Percentiles rank a stretch among this genome's conserved stretches.
These are phyloP conservation scores for Russula olivacea DNA, from an alignment of 768 basidiomycete species.

Conservation along the genomic window DNA sequence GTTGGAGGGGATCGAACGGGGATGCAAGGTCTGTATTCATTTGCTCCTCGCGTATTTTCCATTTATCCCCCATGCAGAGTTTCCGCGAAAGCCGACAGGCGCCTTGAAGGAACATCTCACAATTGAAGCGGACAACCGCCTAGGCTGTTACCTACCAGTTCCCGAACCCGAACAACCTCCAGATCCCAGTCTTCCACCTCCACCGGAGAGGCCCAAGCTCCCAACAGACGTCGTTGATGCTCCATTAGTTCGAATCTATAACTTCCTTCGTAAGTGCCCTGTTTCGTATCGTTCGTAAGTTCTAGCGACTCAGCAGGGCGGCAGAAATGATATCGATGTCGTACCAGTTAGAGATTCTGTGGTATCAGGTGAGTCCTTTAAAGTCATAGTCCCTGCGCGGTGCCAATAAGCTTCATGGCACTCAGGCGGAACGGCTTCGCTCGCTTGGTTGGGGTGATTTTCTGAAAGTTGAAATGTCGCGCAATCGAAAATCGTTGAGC, in stretches of 20 bases:
- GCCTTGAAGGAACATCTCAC: constrained; percentile 60
- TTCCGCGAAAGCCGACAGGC: constrained; percentile 62
- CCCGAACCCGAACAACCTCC: constrained; percentile 30
- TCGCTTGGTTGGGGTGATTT: constrained; percentile 84
- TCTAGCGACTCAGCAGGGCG: constrained; percentile 12
- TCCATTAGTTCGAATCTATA: constrained; percentile 79
- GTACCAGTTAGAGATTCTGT: constrained; percentile 87
- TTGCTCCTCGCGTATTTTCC: neutral
- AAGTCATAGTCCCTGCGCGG: neutral
- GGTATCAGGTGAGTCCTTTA: constrained; percentile 52
- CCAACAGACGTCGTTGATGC: constrained; percentile 64
- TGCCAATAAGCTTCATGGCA: constrained; percentile 8
- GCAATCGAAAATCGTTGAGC: constrained; percentile 59
- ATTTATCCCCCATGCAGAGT: constrained; percentile 42
- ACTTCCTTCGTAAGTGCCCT: constrained; percentile 71
- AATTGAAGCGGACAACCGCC: constrained; percentile 64
- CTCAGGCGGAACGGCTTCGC: constrained; percentile 64
- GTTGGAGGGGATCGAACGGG: constrained; percentile 70
- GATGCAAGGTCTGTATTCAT: constrained; percentile 49
- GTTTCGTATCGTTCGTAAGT: neutral
- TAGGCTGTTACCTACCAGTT: constrained; percentile 56
- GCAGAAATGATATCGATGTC: constrained; percentile 87
- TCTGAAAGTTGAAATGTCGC: constrained; percentile 62
- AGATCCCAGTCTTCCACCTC: constrained; percentile 38
- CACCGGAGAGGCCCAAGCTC: constrained; percentile 39